phyloP scores from a whole-genome alignment of 2,329 filamentous ascomycete genomes.

The Trichoderma guizhouense region DNA sequence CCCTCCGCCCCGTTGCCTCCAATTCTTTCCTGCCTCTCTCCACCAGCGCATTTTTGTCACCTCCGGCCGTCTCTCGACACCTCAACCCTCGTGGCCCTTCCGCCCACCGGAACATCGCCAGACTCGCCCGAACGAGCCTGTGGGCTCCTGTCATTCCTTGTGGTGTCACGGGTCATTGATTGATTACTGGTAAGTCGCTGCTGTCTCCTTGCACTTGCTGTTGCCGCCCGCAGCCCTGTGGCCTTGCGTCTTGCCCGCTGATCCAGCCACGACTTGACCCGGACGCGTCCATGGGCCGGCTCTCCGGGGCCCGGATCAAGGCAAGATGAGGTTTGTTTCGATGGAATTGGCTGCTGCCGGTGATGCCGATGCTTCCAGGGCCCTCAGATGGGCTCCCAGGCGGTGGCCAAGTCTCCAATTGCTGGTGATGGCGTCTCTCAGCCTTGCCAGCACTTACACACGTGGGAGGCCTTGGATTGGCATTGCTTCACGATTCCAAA shows the following conservation, averaged over 20 bases:
- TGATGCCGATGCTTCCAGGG: constrained; percentile 31
- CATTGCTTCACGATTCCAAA: constrained; percentile 31
- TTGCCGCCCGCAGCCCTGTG: constrained; percentile 32
- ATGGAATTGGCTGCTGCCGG: constrained; percentile 36
- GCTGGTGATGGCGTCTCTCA: constrained; percentile 41
- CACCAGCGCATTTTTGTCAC: constrained; percentile 36
- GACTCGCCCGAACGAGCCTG: constrained; percentile 25
- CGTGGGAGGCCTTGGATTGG: constrained; percentile 43
- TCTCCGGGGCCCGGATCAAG: constrained; percentile 26
- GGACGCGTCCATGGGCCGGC: constrained; percentile 36
- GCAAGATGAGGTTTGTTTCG: constrained; percentile 28
- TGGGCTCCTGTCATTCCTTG: constrained; percentile 25
- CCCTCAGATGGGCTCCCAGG: constrained; percentile 22
- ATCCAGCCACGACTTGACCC: constrained; percentile 34
- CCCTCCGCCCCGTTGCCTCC: constrained; percentile 32
- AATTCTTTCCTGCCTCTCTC: constrained; percentile 40
- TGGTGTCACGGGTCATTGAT: constrained; percentile 41
- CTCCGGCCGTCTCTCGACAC: constrained; percentile 34
- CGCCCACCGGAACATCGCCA: constrained; percentile 25
- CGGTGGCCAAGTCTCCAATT: constrained; percentile 39
- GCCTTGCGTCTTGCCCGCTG: constrained; percentile 34
- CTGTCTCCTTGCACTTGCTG: constrained; percentile 26
- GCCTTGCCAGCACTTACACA: constrained; percentile 47
- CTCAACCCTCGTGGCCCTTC: constrained; percentile 30
- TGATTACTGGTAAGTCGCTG: constrained; percentile 51